phyloP scores from a whole-genome alignment of 805 yeast species.

The Allodekkera sacchari region DNA sequence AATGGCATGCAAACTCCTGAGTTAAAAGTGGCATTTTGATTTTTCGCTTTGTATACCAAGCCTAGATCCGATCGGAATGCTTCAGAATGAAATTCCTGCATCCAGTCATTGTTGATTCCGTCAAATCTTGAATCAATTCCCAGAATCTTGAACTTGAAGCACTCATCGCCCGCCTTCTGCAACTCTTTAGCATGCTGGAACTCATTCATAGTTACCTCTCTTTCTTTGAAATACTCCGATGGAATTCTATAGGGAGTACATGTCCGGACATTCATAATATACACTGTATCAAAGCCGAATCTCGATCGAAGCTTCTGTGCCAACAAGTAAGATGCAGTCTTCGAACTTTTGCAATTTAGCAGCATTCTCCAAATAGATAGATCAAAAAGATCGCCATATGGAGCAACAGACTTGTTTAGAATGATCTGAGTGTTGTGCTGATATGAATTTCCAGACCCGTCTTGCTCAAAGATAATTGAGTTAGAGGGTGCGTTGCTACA shows the following conservation, averaged over 20 bases:
- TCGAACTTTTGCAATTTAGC: conserved; percentile 30
- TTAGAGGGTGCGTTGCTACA: conserved; percentile 18
- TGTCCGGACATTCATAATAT: conserved; percentile 42
- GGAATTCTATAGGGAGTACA: conserved; percentile 43
- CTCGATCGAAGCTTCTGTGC: conserved; percentile 29
- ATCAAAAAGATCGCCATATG: conserved; percentile 23
- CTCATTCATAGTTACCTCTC: conserved; percentile 35
- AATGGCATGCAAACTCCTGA: conserved; percentile 50
- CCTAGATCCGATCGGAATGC: conserved; percentile 49
- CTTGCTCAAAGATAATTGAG: conserved; percentile 47
- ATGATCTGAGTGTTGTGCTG: conserved; percentile 39
- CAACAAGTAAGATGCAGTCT: conserved; percentile 33
- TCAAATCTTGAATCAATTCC: conserved; percentile 32
- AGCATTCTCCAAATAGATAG: conserved; percentile 29
- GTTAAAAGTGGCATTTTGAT: conserved; percentile 26
- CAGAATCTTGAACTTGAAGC: conserved; percentile 34
- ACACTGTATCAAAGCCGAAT: conserved; percentile 34
- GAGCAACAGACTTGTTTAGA: conserved; percentile 26
- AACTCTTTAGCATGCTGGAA: conserved; percentile 33
- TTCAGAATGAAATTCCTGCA: conserved; percentile 29
- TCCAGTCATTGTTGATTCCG: conserved; percentile 7
- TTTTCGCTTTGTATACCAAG: conserved; percentile 29
- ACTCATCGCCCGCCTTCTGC: conserved; percentile 29
- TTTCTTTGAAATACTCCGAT: too few relatives aligned
- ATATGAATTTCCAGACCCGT: conserved; percentile 60